Base-by-base conservation (phyloP, 768 basidiomycete species). In the Candolleomyces aberdarensis region DNA sequence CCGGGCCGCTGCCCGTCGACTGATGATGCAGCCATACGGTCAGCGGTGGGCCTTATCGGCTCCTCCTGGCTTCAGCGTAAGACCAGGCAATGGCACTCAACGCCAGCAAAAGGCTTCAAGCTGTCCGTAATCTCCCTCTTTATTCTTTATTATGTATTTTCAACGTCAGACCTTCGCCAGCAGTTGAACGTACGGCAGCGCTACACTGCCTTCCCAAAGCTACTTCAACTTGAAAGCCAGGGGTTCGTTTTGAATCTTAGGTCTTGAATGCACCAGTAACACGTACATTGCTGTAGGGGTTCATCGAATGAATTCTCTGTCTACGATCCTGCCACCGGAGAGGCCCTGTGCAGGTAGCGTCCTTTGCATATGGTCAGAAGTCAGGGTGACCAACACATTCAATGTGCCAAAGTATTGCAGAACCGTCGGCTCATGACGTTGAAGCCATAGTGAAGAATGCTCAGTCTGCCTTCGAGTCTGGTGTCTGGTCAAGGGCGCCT, bases 401-500 rank as follows among this genome's bases (percentile, higher is more conserved):
- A n/a, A 40, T 14, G 36, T 36, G 36, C 36, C 36, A 5, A 47
- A 91, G 90, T 20, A 81, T 93, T 39, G 71, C 75, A 0, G 79
- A 82, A 46, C 76, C 88, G 1, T 83, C 83, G 0, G 65, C 76
- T 3, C 70, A 78, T 7, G 81, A 85, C 57, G 86, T 91, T 7
- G 70, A 77, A 19, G 62, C 70, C 6, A 77, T 85, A 0, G 83
- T 93, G 0, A 59, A 69, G 55, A 73, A 74, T 32, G 89, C 90
- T 0, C 83, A 92, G 53, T 68, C 73, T 5, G 78, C 73, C 4
- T 93, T 87, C 69, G 73, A 83, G 46, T 84, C 85, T 1, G 92
- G 91, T 2, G 69, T 81, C 41, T 94, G 92, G 92, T 91, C 91
- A 11, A 82, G 75, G 66, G 74, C 86, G 3, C 72, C 89, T 5